Base-by-base conservation (phyloP, 1,284 basidiomycete species). In the Kalmanozyma brasiliensis region DNA sequence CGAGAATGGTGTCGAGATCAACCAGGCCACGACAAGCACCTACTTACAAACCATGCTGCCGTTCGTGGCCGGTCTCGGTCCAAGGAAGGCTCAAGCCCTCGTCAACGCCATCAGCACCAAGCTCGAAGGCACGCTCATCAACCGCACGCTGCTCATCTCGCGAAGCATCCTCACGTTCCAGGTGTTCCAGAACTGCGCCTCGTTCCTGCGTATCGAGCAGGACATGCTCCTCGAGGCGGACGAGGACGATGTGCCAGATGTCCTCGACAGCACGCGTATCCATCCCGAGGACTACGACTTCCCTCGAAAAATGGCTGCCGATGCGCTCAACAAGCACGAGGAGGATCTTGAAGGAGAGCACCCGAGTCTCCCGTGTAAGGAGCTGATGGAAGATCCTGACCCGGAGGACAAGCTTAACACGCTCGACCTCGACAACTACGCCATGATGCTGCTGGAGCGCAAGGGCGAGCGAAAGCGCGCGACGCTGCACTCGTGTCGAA, bases 271-370 rank as follows among this genome's bases (percentile, higher is more conserved):
- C 78, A 98, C 95, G 20, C 91, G 96, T 14, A 93, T 99, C 64
- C 96, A 99, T 82, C 93, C 93, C 1, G 94, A 97, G 83, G 95
- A 98, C 84, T 99, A 98, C 82, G 93, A 97, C 77, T 87, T 98
- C 52, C 95, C 96, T 1, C 89, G 93, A 41, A 98, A 98, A 85
- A 98, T 99, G 93, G 95, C 96, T 32, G 92, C 93, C 11, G 95
- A 98, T 82, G 93, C 95, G 8, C 87, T 98, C 22, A 95, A 97
- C 78, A 87, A 93, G 30, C 77, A 79, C 62, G 79, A 78, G 45
- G 80, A 81, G 62, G 80, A 81, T 53, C 62, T 79, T 29, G 78
- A 79, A 33, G 73, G 71, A 36, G 73, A 78, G 56, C 78, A 81
- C 33, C 58, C 73, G 8, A 78, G 76, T 49, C 29, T 74, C 46